Evolutionary conservation across 805 yeast genomes (phyloP), one percentile per base, ranked within the genome.

Genomic region (Pichia kluyveri): DNA sequence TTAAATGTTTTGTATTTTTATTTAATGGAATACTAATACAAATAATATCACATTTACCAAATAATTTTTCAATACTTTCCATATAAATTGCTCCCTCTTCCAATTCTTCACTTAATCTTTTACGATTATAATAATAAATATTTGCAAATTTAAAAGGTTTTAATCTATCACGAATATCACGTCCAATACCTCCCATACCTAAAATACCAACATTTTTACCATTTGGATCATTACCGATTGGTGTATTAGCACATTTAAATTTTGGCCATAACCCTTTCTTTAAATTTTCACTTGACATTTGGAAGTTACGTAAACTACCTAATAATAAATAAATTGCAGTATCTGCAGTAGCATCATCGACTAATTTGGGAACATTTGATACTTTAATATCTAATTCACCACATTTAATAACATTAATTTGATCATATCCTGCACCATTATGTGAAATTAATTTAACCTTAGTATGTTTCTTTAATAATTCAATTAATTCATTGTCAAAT

Each of bases 101-200:
- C 50, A 82, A 66, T 23, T 82, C 90, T 1, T 77, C 67, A 7
- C 73, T 47, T 53, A 88, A 69, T 60, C 71, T 69, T 44, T 65
- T 66, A 56, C 96, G 76, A 69, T 86, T 88, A 66, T 87, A 75
- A 66, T 88, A 88, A 38, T 83, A 64, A 54, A 84, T 77, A 57
- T 77, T 80, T 34, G 65, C 68, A 65, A 87, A 86, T 3, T 93
- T 95, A 65, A 88, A 87, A 9, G 91, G 90, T 54, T 68, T 66
- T 52, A 86, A 71, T 56, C 91, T 75, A 54, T 80, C 78, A 46
- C 87, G 73, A 45, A 88, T 80, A 31, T 86, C 85, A 50, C 89
- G 77, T 42, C 96, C 96, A 66, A 88, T 87, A 36, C 95, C 95
- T 34, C 96, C 96, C 77, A 88, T 74, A 15, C 96, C 96, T 45